phyloP scores from a whole-genome alignment of 106 monocot species.

The Xerophyta viscosa region DNA sequence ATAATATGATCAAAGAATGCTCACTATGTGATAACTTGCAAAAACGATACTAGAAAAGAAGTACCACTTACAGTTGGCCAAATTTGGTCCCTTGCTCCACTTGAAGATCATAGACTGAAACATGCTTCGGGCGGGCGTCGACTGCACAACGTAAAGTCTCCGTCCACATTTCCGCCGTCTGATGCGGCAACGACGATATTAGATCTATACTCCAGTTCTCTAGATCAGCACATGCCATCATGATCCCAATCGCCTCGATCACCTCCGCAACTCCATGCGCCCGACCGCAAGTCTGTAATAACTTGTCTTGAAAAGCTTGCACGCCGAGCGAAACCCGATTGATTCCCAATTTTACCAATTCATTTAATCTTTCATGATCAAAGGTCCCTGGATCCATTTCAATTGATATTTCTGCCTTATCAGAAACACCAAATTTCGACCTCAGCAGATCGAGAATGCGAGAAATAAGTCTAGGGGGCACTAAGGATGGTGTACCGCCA shows the following conservation, averaged over 20 bases:
- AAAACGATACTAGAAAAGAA: neutral
- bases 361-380: conserved; percentile 33
- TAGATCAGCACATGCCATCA: conserved; percentile 24
- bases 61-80: conserved; percentile 51
- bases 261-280: conserved; percentile 77
- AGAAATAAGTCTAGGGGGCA: conserved; percentile 48
- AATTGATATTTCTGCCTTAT: conserved; percentile 64
- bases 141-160: conserved; percentile 53
- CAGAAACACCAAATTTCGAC: conserved; percentile 28
- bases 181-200: conserved; percentile 76
- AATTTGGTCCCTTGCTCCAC: conserved; percentile 99
- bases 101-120: conserved; percentile 92
- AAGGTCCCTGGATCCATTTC: conserved; percentile 99
- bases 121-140: conserved; percentile 59
- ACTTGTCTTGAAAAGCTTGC: conserved; percentile 93
- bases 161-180: conserved; percentile 80
- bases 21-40: too few relatives aligned
- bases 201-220: conserved; percentile 94
- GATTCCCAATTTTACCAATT: conserved; percentile 49
- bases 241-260: conserved; percentile 60
- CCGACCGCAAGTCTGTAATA: conserved; percentile 66
- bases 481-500: conserved; percentile 93
- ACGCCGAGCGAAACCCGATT: conserved; percentile 93
- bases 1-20: too few relatives aligned
- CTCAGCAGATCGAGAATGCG: conserved; percentile 36